Conservation (phyloP, 2,329 filamentous ascomycete species). For the Epichloe coenophiala region DNA sequence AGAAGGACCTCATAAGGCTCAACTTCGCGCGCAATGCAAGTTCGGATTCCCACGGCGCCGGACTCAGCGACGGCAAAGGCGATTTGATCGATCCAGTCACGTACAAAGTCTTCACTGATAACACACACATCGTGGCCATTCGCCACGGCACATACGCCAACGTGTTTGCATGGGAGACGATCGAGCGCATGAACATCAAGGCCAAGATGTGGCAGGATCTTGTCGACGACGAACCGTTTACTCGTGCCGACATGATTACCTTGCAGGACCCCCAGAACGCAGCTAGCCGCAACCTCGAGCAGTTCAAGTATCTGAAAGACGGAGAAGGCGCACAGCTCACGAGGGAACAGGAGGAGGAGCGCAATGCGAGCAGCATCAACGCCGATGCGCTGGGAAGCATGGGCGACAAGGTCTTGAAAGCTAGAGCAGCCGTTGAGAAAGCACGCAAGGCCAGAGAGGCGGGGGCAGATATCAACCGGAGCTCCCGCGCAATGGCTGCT, state of each 20-base stretch:
- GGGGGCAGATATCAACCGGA: constrained; percentile 42
- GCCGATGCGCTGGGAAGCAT: constrained; percentile 64
- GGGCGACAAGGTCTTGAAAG: constrained; percentile 71
- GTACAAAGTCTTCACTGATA: constrained; percentile 95
- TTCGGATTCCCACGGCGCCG: constrained; percentile 33
- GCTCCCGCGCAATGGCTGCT: constrained; percentile 29
- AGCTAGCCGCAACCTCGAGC: constrained; percentile 65
- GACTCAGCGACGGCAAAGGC: constrained; percentile 40
- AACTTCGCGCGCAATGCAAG: constrained; percentile 87
- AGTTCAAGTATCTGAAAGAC: constrained; percentile 81
- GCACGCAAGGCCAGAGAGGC: constrained; percentile 62
- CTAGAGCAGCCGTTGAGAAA: constrained; percentile 87
- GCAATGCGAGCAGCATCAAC: constrained; percentile 60
- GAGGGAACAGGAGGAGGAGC: constrained; percentile 55
- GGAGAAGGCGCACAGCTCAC: constrained; percentile 57
- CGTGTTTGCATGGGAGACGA: constrained; percentile 91
- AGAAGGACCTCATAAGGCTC: constrained; percentile 76
- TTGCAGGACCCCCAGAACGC: constrained; percentile 92
- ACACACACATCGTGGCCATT: constrained; percentile 89
- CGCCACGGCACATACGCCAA: constrained; percentile 73
- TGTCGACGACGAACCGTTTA: constrained; percentile 75
- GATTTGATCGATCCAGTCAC: constrained; percentile 95
- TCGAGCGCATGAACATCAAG: constrained; percentile 92
- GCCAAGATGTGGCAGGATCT: constrained; percentile 91
- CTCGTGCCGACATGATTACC: constrained; percentile 84